A percentile compares a stretch with the other conserved stretches of the same genome.
Conservation (phyloP, 2,329 filamentous ascomycete species). For the Fusarium miscanthi region DNA sequence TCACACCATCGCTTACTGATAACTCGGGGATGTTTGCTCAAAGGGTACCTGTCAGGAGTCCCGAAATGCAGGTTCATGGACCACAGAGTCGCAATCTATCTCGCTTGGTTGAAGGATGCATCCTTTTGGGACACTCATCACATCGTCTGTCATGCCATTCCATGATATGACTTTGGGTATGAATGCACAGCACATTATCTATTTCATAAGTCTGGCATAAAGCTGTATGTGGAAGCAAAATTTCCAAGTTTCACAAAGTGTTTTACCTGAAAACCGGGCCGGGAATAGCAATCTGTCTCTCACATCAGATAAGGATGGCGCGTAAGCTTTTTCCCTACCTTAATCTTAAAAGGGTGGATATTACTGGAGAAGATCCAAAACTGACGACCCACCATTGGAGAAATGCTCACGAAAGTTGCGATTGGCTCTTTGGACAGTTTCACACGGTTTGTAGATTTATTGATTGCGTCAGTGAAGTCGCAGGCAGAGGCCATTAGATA, state of each 20-base stretch:
- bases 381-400: background rate
- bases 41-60: background rate
- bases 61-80: background rate
- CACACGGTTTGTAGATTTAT: rapidly evolving
- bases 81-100: background rate
- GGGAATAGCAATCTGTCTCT: background rate
- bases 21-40: background rate
- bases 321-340: background rate
- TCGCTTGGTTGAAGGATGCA: background rate
- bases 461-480: background rate
- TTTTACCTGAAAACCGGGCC: background rate
- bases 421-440: background rate
- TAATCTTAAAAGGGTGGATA: background rate
- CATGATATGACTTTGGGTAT: background rate
- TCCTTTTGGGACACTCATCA: background rate
- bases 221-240: rapidly evolving
- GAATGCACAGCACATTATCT: rapidly evolving
- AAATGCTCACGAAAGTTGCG: background rate
- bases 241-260: rapidly evolving
- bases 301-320: background rate
- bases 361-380: background rate
- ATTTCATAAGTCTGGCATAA: rapidly evolving
- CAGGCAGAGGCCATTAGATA: background rate
- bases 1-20: background rate
- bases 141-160: background rate